Percentiles rank a stretch among this genome's conserved stretches.
Conservation (phyloP, 139 green algal genomes). For the Chloropicon primus region DNA sequence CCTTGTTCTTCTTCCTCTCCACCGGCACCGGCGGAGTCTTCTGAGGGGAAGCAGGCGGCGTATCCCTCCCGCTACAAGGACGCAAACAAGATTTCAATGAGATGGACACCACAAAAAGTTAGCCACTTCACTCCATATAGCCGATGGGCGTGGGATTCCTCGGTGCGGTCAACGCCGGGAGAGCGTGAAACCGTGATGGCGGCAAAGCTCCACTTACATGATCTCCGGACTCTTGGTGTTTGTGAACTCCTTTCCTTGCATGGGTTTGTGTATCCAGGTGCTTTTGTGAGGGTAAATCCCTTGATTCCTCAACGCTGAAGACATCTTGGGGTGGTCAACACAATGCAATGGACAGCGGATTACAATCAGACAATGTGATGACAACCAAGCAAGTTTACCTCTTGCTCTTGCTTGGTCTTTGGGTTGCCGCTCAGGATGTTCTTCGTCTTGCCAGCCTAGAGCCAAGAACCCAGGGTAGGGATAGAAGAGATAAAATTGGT, state of each 20-base stretch:
- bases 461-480: no score
- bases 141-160: no score
- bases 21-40: neutral
- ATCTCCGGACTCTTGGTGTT: neutral
- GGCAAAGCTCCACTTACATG: neutral
- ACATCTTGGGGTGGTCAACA: neutral
- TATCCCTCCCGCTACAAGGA: neutral
- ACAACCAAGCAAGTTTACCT: no score
- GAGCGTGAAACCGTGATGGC: neutral
- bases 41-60: neutral
- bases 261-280: neutral
- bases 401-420: no score
- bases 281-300: neutral
- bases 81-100: neutral
- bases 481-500: no score
- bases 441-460: no score
- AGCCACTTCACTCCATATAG: no score
- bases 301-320: neutral
- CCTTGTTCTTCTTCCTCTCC: neutral
- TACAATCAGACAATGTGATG: no score
- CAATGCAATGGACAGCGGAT: neutral
- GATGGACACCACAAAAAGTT: no score
- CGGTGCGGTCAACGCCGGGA: no score
- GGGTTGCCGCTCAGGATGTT: no score
- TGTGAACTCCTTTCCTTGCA: neutral